Evolutionary conservation across 202 grass and related monocot genomes (phyloP).

Genomic region (Saccharum hybrid): DNA sequence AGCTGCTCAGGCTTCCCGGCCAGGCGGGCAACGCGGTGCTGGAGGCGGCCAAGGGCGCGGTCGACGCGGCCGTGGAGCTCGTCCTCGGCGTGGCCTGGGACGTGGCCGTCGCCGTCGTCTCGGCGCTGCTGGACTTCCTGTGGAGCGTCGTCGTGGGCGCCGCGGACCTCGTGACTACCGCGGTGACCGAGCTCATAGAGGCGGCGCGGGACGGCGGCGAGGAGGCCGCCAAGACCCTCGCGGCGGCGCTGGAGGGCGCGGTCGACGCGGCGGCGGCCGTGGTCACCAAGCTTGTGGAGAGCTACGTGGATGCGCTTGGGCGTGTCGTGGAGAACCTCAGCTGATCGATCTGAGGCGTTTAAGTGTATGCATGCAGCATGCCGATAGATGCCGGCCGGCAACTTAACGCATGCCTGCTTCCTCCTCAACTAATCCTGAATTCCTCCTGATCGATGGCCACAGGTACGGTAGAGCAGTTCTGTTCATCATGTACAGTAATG

Average conservation of each 20-base stretch:
- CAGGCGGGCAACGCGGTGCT: slow-evolving; percentile 42
- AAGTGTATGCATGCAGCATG: neutral
- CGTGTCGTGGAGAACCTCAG: slow-evolving; percentile 48
- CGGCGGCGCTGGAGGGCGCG: slow-evolving; percentile 38
- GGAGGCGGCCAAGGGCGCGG: slow-evolving; percentile 5
- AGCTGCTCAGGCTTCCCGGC: slow-evolving; percentile 53
- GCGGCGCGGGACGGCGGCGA: slow-evolving; percentile 47
- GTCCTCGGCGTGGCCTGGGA: slow-evolving; percentile 39
- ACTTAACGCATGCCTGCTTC: too few relatives aligned
- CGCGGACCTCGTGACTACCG: slow-evolving; percentile 37
- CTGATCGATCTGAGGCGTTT: neutral
- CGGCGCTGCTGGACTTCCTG: slow-evolving; percentile 48
- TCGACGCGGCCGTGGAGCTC: slow-evolving; percentile 42
- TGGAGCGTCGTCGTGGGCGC: slow-evolving; percentile 24
- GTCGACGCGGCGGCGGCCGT: slow-evolving; percentile 33
- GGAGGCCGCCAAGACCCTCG: slow-evolving; percentile 32
- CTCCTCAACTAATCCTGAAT: too few relatives aligned
- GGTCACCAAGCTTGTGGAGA: slow-evolving; percentile 45
- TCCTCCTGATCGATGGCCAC: too few relatives aligned
- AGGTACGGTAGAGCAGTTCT: too few relatives aligned
- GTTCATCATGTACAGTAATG: neutral
- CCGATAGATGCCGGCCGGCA: too few relatives aligned
- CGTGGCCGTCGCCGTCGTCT: slow-evolving; percentile 25
- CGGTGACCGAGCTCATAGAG: slow-evolving; percentile 44
- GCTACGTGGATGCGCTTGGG: slow-evolving; percentile 53